Conservation (phyloP, 2,329 filamentous ascomycete species). For the Hymenotorrendiella dingleyae region DNA sequence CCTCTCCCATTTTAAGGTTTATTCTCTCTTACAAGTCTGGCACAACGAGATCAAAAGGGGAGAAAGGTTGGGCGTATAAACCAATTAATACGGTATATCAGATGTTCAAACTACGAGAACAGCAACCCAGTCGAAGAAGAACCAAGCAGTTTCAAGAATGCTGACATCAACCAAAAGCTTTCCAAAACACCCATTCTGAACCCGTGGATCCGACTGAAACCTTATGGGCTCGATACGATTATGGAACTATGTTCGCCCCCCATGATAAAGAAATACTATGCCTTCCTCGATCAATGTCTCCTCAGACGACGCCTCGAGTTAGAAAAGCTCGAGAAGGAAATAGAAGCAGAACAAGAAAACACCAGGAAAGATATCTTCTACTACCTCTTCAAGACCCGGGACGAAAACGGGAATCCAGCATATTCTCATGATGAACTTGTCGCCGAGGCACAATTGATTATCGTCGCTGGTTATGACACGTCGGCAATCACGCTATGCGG, state of each 20-base stretch:
- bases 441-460: constrained; percentile 21
- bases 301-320: neutral
- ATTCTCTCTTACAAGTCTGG: too few relatives aligned
- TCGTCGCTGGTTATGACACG: constrained; percentile 32
- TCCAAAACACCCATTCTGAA: constrained; percentile 1
- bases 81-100: too few relatives aligned
- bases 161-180: neutral
- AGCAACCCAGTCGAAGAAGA: too few relatives aligned
- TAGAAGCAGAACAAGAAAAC: neutral
- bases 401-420: constrained; percentile 53
- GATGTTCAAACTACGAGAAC: too few relatives aligned
- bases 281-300: neutral
- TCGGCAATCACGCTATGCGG: constrained; percentile 33
- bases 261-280: neutral
- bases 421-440: constrained; percentile 29
- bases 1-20: too few relatives aligned
- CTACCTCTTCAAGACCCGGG: constrained; percentile 64
- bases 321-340: neutral
- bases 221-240: constrained; percentile 2
- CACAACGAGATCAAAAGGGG: too few relatives aligned
- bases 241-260: neutral
- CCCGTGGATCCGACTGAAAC: constrained; percentile 5
- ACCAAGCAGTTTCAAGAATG: too few relatives aligned
- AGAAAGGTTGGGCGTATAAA: too few relatives aligned
- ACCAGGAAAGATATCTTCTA: constrained; percentile 54